A percentile compares a stretch with the other conserved stretches of the same genome.
These are phyloP conservation scores for Fraxinus baroniana DNA, from an alignment of 305 asterid species.

Conservation along the genomic window DNA sequence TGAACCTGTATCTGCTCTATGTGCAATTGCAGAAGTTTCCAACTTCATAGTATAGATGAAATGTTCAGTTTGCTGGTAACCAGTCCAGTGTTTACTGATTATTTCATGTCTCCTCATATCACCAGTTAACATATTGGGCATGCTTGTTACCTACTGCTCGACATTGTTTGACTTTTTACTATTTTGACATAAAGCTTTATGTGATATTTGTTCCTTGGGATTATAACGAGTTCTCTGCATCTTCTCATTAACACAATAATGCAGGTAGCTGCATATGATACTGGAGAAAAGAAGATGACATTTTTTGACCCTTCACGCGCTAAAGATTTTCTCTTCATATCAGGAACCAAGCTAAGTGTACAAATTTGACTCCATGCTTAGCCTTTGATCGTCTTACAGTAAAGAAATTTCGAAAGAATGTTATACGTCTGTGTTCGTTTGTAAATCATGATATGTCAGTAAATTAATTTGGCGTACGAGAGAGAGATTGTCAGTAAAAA, in stretches of 20 bases:
- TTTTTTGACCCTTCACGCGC: constrained; percentile 81
- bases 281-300: constrained; percentile 58
- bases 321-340: constrained; percentile 67
- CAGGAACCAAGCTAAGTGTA: constrained; percentile 65
- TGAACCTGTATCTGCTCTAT: neutral
- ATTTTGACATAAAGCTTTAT: neutral
- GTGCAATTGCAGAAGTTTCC: neutral
- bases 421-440: neutral
- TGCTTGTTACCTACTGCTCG: neutral
- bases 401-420: neutral
- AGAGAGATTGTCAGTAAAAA: neutral
- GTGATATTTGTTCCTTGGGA: neutral
- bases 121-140: neutral
- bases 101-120: neutral
- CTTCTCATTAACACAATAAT: constrained; percentile 1
- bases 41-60: neutral
- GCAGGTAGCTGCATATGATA: constrained; percentile 89
- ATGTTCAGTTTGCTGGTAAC: neutral
- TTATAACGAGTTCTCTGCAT: neutral
- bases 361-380: neutral
- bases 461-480: neutral
- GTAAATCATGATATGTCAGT: neutral
- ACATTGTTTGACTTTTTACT: neutral
- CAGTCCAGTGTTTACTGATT: neutral
- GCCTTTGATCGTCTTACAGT: neutral